Percentiles rank a stretch among this genome's conserved stretches.
Conservation (phyloP, 202 grass and related monocot genomes). For the Dendrocalamus latiflorus region DNA sequence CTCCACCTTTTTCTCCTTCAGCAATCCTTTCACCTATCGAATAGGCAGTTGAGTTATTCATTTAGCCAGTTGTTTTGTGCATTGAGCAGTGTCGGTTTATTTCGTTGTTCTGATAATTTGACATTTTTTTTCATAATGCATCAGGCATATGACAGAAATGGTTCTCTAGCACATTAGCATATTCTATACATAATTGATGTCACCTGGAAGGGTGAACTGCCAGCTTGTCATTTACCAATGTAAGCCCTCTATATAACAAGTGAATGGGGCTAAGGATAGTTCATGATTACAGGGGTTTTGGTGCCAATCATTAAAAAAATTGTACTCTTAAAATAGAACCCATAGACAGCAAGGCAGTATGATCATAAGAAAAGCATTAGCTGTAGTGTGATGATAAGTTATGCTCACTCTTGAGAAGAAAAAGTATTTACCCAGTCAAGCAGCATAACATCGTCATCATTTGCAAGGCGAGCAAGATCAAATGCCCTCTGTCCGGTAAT, state of each 20-base stretch:
- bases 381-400: neutral
- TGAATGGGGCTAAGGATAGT: neutral
- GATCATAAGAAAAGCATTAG: neutral
- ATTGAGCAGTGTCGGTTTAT: neutral
- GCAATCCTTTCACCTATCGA: slow-evolving; percentile 61
- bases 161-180: slow-evolving; percentile 30
- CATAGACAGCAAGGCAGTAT: neutral
- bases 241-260: slow-evolving; percentile 17
- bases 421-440: slow-evolving; percentile 74
- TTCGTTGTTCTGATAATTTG: neutral
- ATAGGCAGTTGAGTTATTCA: slow-evolving; percentile 7
- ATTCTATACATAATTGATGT: slow-evolving; percentile 33
- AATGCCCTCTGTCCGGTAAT: slow-evolving; percentile 87
- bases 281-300: slow-evolving; percentile 16
- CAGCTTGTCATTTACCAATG: slow-evolving; percentile 19
- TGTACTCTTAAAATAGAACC: slow-evolving; percentile 2
- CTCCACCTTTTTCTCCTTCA: slow-evolving; percentile 65
- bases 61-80: slow-evolving; percentile 13
- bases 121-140: slow-evolving; percentile 16
- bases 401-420: neutral
- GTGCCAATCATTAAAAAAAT: neutral
- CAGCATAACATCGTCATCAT: slow-evolving; percentile 83
- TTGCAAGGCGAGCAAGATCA: slow-evolving; percentile 70
- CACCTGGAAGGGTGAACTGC: slow-evolving; percentile 20
- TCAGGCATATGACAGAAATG: slow-evolving; percentile 11